These are phyloP conservation scores for Echria macrotheca DNA, from an alignment of 495 filamentous ascomycete species.

Conservation along the genomic window DNA sequence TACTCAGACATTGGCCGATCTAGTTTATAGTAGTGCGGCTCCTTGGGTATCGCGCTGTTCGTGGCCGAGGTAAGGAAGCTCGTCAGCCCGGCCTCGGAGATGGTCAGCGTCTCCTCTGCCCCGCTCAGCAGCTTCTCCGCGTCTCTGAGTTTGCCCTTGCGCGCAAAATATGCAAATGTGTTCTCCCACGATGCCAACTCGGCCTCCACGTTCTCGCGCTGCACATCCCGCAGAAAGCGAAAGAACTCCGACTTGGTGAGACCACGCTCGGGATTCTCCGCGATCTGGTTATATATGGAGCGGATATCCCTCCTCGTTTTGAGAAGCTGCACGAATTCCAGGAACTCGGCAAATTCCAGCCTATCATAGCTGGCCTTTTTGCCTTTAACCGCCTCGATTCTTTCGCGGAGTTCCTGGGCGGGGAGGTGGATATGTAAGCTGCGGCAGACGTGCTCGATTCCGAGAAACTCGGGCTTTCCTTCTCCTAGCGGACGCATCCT, in stretches of 20 bases:
- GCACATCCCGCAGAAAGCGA: constrained; percentile 63
- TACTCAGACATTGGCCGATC: constrained; percentile 92
- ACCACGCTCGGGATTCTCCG: constrained; percentile 49
- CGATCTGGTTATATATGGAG: constrained; percentile 55
- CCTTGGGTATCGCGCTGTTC: constrained; percentile 57
- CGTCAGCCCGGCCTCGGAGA: constrained; percentile 70
- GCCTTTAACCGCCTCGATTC: constrained; percentile 70
- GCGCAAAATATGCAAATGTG: constrained; percentile 69
- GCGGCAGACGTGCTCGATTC: constrained; percentile 76
- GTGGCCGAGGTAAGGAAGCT: constrained; percentile 68
- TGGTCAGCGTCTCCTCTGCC: constrained; percentile 45
- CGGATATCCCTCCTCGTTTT: constrained; percentile 79
- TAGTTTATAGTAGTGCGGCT: constrained; percentile 53
- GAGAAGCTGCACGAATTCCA: constrained; percentile 71
- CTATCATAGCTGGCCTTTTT: constrained; percentile 13
- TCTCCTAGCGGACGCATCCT: constrained; percentile 51
- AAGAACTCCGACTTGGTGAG: constrained; percentile 69
- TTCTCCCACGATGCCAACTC: constrained; percentile 62
- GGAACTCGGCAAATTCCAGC: constrained; percentile 65
- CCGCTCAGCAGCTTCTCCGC: constrained; percentile 30
- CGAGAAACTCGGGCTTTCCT: constrained; percentile 66
- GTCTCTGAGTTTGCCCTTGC: constrained; percentile 54
- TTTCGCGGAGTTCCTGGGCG: constrained; percentile 62
- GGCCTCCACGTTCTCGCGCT: constrained; percentile 67
- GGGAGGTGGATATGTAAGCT: constrained; percentile 86